Base-by-base conservation (phyloP, 2,329 filamentous ascomycete genomes). In the Aspergillus spinulosporus region DNA sequence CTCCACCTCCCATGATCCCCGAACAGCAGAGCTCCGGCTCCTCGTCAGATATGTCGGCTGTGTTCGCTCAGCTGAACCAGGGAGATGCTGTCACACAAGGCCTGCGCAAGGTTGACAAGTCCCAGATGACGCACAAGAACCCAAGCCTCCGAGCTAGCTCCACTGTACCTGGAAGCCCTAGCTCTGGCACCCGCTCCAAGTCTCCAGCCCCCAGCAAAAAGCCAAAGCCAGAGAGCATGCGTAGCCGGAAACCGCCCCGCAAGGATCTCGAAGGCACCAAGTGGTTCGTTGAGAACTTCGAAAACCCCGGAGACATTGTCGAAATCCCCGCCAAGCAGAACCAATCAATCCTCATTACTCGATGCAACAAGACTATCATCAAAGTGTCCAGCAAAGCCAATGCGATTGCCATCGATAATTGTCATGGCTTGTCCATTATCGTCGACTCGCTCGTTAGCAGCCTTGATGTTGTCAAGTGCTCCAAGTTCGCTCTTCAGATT, bases 71-170 rank as follows among this genome's bases (percentile, higher is more conserved):
- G 63, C 79, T 99, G 52, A 97, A 97, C 76, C 88, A 88, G 72
- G 94, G 94, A 56, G 86, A 90, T 58, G 82, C 84, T n/a, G 90
- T 99, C 58, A 99, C 94, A 3, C 86, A 90, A 63, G 87, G 89
- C 32, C 82, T 99, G 36, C 88, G 89, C 64, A 99, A 97, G 80
- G 94, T 99, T 49, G 93, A 97, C 77, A 88, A 88, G 70, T 94
- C 89, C 52, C 83, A 97, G 74, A 97, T 97, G 93, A 99, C 94
- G 58, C 94, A 99, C 78, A 97, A 97, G 80, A 99, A 99, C 76
- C 94, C 94, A 11, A 85, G 87, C 7, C 80, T 99, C 56, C 87
- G 94, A 60, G 84, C 89, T 26, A 80, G 80, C 59, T 88, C 89
- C 9, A 82, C 84, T 1, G 90, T 93, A 2, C 81, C 89, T 1